phyloP scores from a whole-genome alignment of 257 asterid species.

The Ehretia macrophylla region DNA sequence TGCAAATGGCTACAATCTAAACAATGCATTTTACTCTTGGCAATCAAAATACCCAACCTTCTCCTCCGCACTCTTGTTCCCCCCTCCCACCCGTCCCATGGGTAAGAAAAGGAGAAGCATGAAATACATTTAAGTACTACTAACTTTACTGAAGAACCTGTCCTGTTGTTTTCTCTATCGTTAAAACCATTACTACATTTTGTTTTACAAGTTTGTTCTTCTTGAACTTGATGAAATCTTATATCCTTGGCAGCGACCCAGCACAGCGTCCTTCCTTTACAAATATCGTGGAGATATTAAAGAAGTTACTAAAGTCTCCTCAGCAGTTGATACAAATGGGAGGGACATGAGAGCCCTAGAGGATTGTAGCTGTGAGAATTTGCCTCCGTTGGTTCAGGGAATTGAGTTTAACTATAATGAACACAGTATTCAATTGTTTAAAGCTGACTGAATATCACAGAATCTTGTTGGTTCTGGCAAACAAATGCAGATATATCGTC shows the following conservation, averaged over 20 bases:
- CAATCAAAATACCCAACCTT: no score
- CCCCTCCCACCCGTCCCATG: no score
- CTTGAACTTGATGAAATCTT: neutral
- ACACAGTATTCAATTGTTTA: neutral
- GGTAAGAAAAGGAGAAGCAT: no score
- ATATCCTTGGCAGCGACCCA: conserved; percentile 53
- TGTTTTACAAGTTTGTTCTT: no score
- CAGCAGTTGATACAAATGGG: conserved; percentile 70
- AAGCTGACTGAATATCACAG: neutral
- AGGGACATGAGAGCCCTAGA: conserved; percentile 17
- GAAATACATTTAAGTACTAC: no score
- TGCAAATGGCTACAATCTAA: no score
- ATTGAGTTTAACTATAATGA: neutral
- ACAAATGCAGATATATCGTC: neutral
- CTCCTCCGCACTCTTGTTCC: no score
- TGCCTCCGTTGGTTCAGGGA: neutral
- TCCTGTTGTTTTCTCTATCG: neutral
- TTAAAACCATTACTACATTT: neutral
- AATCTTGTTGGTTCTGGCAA: no score
- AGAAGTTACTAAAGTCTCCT: conserved; percentile 86
- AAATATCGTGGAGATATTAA: conserved; percentile 60
- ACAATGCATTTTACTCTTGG: no score
- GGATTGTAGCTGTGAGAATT: neutral
- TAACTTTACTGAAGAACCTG: no score
- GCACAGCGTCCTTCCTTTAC: conserved; percentile 63